Evolutionary conservation across 2,329 filamentous ascomycete species (phyloP).

Genomic region (Aureobasidium zeae): DNA sequence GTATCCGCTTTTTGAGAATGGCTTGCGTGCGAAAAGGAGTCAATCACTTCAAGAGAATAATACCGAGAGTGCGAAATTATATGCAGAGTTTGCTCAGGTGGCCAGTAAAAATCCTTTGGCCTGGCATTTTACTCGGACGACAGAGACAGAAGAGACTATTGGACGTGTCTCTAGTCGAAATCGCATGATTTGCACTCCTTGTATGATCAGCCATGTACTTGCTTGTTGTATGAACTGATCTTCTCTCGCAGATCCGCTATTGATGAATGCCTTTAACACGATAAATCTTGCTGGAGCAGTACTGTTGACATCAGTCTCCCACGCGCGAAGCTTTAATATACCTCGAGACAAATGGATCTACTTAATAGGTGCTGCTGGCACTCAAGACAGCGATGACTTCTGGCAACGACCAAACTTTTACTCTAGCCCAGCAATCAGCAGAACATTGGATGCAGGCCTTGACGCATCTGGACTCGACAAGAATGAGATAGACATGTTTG

Average conservation of each 20-base stretch:
- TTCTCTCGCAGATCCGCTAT: slow-evolving; percentile 48
- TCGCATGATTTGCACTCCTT: slow-evolving; percentile 60
- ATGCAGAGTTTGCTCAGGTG: slow-evolving; percentile 51
- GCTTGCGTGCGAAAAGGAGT: slow-evolving; percentile 46
- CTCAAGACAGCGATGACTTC: slow-evolving; percentile 49
- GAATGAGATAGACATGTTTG: slow-evolving; percentile 50
- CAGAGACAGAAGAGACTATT: slow-evolving; percentile 44
- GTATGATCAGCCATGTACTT: slow-evolving; percentile 29
- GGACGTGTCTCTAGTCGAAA: slow-evolving; percentile 47
- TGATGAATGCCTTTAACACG: slow-evolving; percentile 65
- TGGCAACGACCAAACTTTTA: slow-evolving; percentile 54
- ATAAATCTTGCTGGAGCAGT: slow-evolving; percentile 55
- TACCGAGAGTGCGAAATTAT: slow-evolving; percentile 50
- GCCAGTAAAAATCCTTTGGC: slow-evolving; percentile 45
- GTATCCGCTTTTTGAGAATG: slow-evolving; percentile 60
- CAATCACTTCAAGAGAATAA: slow-evolving; percentile 50
- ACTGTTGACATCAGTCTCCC: slow-evolving; percentile 49
- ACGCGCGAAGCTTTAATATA: slow-evolving; percentile 47
- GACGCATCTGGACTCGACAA: slow-evolving; percentile 38
- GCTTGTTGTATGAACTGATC: slow-evolving; percentile 16
- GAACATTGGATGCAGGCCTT: slow-evolving; percentile 48
- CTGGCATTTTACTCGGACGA: slow-evolving; percentile 47
- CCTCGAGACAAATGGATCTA: slow-evolving; percentile 53
- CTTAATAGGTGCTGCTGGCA: slow-evolving; percentile 54
- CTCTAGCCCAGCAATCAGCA: slow-evolving; percentile 49